Evolutionary conservation across 2,329 filamentous ascomycete genomes (phyloP).

Genomic region (Botrytis paeoniae): DNA sequence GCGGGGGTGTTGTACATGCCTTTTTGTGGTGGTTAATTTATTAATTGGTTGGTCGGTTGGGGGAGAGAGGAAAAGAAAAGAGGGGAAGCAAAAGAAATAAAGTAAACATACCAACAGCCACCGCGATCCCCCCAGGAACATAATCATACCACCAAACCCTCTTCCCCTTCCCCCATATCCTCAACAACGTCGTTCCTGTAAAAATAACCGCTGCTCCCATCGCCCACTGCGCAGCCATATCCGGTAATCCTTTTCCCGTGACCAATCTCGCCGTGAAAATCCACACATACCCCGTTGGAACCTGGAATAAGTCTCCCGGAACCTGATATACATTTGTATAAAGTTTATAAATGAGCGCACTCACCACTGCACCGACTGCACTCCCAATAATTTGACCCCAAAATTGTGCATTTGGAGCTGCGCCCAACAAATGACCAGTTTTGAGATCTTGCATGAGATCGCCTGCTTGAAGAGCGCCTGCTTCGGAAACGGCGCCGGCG

Average conservation of each 20-base stretch:
- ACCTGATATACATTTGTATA: constrained; percentile 90
- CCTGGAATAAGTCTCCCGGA: constrained; percentile 85
- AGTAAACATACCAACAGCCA: constrained; percentile 71
- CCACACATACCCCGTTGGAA: constrained; percentile 95
- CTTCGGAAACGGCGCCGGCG: constrained; percentile 82
- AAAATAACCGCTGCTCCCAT: constrained; percentile 73
- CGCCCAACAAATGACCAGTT: constrained; percentile 88
- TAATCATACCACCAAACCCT: constrained; percentile 63
- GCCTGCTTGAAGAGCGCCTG: constrained; percentile 86
- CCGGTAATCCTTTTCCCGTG: constrained; percentile 82
- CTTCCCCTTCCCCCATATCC: constrained; percentile 54
- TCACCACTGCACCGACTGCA: constrained; percentile 79
- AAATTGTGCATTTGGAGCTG: constrained; percentile 91
- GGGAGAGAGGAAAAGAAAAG: background rate
- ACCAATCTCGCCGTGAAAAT: constrained; percentile 93
- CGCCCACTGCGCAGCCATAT: constrained; percentile 79
- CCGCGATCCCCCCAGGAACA: constrained; percentile 90
- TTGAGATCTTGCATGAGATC: constrained; percentile 98
- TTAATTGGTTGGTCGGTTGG: background rate
- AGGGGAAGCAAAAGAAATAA: constrained; percentile 11
- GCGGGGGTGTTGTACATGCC: constrained; percentile 98
- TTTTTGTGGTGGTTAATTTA: constrained; percentile 34
- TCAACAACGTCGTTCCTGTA: constrained; percentile 63
- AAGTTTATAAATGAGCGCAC: constrained; percentile 80
- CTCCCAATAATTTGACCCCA: constrained; percentile 94